Evolutionary conservation across 805 yeast species (phyloP).

Genomic region (Ogataea ganodermae): DNA sequence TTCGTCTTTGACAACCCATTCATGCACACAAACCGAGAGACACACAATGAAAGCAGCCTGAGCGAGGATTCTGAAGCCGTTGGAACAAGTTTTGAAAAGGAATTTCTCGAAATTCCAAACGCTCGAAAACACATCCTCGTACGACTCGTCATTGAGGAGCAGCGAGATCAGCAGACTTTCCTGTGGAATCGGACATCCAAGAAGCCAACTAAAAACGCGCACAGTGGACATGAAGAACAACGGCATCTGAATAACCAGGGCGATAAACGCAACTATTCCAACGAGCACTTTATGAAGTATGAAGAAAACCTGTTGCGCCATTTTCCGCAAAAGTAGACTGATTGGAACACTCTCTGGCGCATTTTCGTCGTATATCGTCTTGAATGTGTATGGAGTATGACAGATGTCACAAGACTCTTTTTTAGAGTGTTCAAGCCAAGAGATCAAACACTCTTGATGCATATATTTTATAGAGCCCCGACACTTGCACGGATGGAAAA

Average conservation of each 20-base stretch:
- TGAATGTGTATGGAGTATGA: constrained; percentile 64
- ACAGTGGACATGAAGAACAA: constrained; percentile 56
- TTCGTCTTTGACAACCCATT: constrained; percentile 70
- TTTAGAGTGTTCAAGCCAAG: constrained; percentile 78
- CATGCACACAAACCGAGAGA: constrained; percentile 43
- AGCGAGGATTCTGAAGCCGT: constrained; percentile 19
- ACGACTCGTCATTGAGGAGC: constrained; percentile 39
- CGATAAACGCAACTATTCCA: constrained; percentile 40
- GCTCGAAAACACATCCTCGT: constrained; percentile 9
- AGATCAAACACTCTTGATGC: constrained; percentile 87
- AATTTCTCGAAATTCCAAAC: constrained; percentile 7
- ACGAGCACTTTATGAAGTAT: constrained; percentile 22
- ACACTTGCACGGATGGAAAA: constrained; percentile 91
- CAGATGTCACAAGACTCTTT: constrained; percentile 85
- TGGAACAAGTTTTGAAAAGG: constrained; percentile 13
- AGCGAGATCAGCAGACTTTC: constrained; percentile 36
- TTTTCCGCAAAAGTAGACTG: constrained; percentile 44
- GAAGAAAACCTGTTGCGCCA: constrained; percentile 20
- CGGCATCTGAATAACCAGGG: constrained; percentile 56
- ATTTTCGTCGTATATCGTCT: constrained; percentile 39
- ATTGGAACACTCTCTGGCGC: constrained; percentile 62
- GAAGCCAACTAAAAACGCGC: constrained; percentile 53
- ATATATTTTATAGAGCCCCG: constrained; percentile 90
- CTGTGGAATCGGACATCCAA: constrained; percentile 55
- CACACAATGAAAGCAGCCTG: constrained; percentile 28